Base-by-base conservation (phyloP, 495 filamentous ascomycete genomes). In the Xylona heveae region DNA sequence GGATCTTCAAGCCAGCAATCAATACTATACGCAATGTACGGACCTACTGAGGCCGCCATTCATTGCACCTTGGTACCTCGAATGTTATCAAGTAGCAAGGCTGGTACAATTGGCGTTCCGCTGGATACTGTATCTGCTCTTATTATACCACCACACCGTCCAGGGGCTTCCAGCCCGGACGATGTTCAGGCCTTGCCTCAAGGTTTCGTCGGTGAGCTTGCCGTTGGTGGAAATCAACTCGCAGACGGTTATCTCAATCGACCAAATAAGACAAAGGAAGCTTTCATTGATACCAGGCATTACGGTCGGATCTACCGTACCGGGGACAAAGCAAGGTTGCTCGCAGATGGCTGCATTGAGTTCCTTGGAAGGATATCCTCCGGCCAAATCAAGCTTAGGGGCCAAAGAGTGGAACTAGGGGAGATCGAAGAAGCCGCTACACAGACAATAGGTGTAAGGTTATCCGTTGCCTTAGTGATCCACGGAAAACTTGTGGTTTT, bases 11-110 rank as follows among this genome's bases (percentile, higher is more conserved):
- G 38, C 5, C 22, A 32, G 3, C 32, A 39, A 6, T 55, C 62
- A 6, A 64, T 84, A 19, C 61, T 91, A 0, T 74, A 74, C 57
- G 78, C 66, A 0, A 83, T 85, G 80, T 91, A 91, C 42, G 80
- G 80, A 0, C 81, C 81, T 7, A 88, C 80, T 0, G 80, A 88
- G 51, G 75, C 76, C 9, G 61, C 79, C 1, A 83, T 91, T 28
- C 81, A 91, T 37, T 76, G 71, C 44, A 74, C 68, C 4, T 44
- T 71, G 5, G 61, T 66, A 30, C 44, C 53, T 1, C 34, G 50
- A 19, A 64, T 73, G 41, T 34, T 35, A 12, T 41, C 46, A 6
- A 34, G 45, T n/a, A 59, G 59, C n/a, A 49, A 54, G 9, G 61
- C 69, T 13, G 63, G 69, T 19, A 68, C 71, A 37, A 78, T 88